Evolutionary conservation across 2,329 filamentous ascomycete species (phyloP).

Genomic region (Sporothrix curviconia): DNA sequence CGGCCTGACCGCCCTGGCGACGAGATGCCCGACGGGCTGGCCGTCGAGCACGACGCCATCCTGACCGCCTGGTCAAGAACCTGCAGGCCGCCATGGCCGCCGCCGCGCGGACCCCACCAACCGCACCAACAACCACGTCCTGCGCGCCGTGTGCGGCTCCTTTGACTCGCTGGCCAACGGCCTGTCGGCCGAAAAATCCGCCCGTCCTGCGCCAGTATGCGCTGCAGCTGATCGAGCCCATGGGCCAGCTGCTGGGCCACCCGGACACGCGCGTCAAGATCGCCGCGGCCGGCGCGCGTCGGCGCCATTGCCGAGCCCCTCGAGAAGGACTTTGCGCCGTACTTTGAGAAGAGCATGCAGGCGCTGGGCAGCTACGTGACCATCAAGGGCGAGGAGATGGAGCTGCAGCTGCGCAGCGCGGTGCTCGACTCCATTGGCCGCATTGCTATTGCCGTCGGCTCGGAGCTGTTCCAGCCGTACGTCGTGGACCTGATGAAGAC

Average conservation of each 20-base stretch:
- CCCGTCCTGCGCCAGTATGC: constrained; percentile 78
- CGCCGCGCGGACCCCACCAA: constrained; percentile 56
- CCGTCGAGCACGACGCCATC: constrained; percentile 74
- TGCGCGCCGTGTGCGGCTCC: constrained; percentile 83
- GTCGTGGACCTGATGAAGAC: constrained; percentile 85
- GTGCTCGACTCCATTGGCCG: constrained; percentile 91
- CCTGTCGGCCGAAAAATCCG: constrained; percentile 67
- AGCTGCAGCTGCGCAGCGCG: constrained; percentile 81
- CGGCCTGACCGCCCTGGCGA: constrained; percentile 82
- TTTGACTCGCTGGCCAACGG: constrained; percentile 88
- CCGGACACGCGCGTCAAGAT: constrained; percentile 86
- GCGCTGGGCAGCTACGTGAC: constrained; percentile 77
- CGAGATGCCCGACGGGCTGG: constrained; percentile 85
- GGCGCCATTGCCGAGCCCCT: constrained; percentile 85
- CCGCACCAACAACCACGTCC: constrained; percentile 74
- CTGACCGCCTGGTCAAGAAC: constrained; percentile 85
- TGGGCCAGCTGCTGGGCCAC: constrained; percentile 77
- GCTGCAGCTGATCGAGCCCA: constrained; percentile 72
- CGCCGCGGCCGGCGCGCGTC: constrained; percentile 77
- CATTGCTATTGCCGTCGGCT: constrained; percentile 81
- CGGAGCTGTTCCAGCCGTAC: constrained; percentile 81
- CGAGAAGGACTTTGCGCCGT: constrained; percentile 78
- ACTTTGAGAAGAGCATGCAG: constrained; percentile 84
- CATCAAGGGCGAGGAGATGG: constrained; percentile 83
- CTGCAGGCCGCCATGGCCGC: constrained; percentile 71